Base-by-base conservation (phyloP, 495 filamentous ascomycete genomes). In the Letharia columbiana region DNA sequence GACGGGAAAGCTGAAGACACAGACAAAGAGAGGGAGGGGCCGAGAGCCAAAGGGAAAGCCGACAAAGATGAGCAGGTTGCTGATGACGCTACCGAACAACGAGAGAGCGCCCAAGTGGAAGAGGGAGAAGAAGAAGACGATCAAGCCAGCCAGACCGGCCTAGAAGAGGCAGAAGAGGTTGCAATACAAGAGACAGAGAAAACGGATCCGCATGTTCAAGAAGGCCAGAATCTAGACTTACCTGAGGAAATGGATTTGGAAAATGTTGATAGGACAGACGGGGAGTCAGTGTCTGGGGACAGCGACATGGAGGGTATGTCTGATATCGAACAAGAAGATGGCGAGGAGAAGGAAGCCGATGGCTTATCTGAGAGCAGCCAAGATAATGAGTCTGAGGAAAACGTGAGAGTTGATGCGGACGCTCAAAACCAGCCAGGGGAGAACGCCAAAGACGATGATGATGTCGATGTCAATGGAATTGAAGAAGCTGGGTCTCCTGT, bases 1-100 rank as follows among this genome's bases (percentile, higher is more conserved):
- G 91, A 98, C 75, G 92, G 89, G 12, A 84, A 84, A 54, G 85
- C 82, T 23, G 88, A 91, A 60, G 87, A 91, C 20, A 80, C 88
- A 40, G 86, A 91, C 62, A 92, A 93, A 70, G 90, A 96, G 58
- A 89, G 85, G 64, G 79, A 87, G 60, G 77, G 87, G 44, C 77
- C 85, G 33, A 80, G 87, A 69, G 72, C 75, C 7, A 71, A 77
- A 52, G 76, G 77, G 23, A 69, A 79, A 31, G 71, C 77, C 40
- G 77, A 84, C 42, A 72, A 76, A 61, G 72, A 82, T n/a, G 75
- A 81, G 9, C 54, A 64, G 52, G 35, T 41, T n/a, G 61, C 63
- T 56, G 54, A 49, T 23, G 44, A 65, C 8, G 77, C 76, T 13
- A 73, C 77, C 52, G 79, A 85, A 37, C 80, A 82, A 44, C 75